Conservation (phyloP, 2,329 filamentous ascomycete genomes). For the Lasiodiplodia citricola region DNA sequence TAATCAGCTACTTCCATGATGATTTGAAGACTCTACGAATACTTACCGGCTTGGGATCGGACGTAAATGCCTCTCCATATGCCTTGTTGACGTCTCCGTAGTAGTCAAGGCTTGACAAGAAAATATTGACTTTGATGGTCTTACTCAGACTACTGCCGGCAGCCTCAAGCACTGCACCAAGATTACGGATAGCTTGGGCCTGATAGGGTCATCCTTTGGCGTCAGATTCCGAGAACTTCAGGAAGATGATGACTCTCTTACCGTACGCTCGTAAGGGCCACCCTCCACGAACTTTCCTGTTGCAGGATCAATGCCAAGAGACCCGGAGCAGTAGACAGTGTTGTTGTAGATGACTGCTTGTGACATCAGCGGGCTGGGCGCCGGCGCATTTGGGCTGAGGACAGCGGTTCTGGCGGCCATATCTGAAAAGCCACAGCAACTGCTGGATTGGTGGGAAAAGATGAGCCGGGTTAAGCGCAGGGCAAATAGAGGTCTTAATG, state of each 20-base stretch:
- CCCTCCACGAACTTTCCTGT: not conserved
- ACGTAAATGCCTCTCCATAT: not conserved
- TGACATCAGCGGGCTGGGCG: constrained; percentile 2
- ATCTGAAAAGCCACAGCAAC: too few relatives aligned
- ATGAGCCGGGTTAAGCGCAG: not conserved
- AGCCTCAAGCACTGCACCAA: not conserved
- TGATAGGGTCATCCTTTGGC: not conserved
- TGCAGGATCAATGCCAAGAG: not conserved
- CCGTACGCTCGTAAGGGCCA: not conserved
- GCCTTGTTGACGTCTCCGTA: not conserved
- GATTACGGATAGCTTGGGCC: not conserved
- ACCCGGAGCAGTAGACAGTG: not conserved
- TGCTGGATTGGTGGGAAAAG: too few relatives aligned
- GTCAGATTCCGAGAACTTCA: not conserved
- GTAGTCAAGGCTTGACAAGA: not conserved
- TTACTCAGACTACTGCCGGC: not conserved
- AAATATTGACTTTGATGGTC: not conserved
- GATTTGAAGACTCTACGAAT: too few relatives aligned
- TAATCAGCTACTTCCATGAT: not conserved
- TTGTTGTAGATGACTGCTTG: not conserved
- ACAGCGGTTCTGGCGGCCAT: not conserved
- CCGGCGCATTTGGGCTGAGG: not conserved
- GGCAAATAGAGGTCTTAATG: not conserved
- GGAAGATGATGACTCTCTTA: not conserved
- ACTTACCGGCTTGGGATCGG: not conserved